phyloP scores from a whole-genome alignment of 2,329 filamentous ascomycete species.

The Chrysosporium keratinophilum region DNA sequence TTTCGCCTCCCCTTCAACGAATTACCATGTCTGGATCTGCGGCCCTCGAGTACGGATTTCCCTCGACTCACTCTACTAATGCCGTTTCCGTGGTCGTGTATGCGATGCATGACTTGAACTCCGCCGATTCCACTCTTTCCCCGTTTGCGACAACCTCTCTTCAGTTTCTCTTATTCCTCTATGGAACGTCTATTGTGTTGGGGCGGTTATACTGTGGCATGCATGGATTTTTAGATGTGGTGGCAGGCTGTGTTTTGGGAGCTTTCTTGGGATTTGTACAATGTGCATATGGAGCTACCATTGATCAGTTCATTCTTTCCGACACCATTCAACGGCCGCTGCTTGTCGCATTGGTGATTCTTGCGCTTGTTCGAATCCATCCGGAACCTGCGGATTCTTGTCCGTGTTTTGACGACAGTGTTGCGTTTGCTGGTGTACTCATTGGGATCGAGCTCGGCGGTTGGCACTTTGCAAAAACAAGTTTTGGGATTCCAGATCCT shows the following conservation, averaged over 20 bases:
- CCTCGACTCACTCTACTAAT: conserved; percentile 93
- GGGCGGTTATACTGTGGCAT: conserved; percentile 95
- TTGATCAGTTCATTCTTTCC: conserved; percentile 62
- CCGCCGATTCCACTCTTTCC: conserved; percentile 52
- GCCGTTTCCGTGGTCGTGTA: conserved; percentile 90
- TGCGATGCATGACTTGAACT: conserved; percentile 59
- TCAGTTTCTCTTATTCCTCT: conserved; percentile 66
- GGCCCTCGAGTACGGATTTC: conserved; percentile 92
- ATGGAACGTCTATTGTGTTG: conserved; percentile 78
- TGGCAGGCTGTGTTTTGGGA: conserved; percentile 69
- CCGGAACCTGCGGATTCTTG: conserved; percentile 95
- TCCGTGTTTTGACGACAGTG: conserved; percentile 91
- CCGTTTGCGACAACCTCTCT: conserved; percentile 51
- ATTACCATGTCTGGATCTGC: conserved; percentile 87
- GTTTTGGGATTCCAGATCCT: conserved; percentile 43
- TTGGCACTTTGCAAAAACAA: conserved; percentile 65
- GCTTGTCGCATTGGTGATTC: conserved; percentile 54
- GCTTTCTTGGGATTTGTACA: conserved; percentile 51
- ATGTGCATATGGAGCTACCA: conserved; percentile 44
- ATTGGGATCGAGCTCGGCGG: conserved; percentile 73
- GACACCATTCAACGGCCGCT: conserved; percentile 56
- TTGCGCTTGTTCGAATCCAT: conserved; percentile 74
- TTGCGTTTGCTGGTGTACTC: conserved; percentile 82
- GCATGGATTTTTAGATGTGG: conserved; percentile 91
- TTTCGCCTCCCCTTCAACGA: conserved; percentile 82